Base-by-base conservation (phyloP, 495 filamentous ascomycete genomes). In the Copromyces sp. region DNA sequence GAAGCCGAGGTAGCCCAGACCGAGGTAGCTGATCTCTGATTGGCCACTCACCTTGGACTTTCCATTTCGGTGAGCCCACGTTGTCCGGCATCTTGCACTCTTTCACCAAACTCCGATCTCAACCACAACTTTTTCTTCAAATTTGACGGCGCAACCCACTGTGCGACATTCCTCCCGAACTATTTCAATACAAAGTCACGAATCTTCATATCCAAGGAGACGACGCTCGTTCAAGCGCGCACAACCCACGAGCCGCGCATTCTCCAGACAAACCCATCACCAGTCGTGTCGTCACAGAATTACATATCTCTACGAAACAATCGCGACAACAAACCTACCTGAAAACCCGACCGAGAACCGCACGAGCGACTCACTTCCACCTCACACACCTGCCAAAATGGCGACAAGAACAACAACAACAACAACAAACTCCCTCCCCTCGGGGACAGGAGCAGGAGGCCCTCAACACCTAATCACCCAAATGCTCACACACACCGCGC, bases 401-500 rank as follows among this genome's bases (percentile, higher is more conserved):
- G 71, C 69, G 69, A 47, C 72, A 32, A 42, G 72, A 65, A 61
- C 47, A 29, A 20, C 24, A 11, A 59, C 47, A 59, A 59, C 47
- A 37, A 37, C 72, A 32, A 9, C 68, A 29, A 59, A 59, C 47
- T 59, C 47, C 47, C 47, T 59, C 6, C 29, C 53, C 53, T 35
- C 53, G 9, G 44, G 32, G 42, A 40, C 39, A 40, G 39, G 39
- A 40, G 17, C 47, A 47, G 5, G 69, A 8, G 61, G 76, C n/a
- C 73, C 81, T 65, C 81, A 81, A 61, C 11, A 35, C 39, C 78
- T 84, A 42, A 78, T 83, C 11, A 75, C 77, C 47, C 81, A 82
- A 40, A 85, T 87, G 78, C 84, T 88, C 77, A 78, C 82, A 38
- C 89, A 88, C 77, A 75, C 80, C 65, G 78, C 88, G n/a, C 86